Evolutionary conservation across 176 grass and related monocot species (phyloP).

Genomic region (Oryza rufipogon): DNA sequence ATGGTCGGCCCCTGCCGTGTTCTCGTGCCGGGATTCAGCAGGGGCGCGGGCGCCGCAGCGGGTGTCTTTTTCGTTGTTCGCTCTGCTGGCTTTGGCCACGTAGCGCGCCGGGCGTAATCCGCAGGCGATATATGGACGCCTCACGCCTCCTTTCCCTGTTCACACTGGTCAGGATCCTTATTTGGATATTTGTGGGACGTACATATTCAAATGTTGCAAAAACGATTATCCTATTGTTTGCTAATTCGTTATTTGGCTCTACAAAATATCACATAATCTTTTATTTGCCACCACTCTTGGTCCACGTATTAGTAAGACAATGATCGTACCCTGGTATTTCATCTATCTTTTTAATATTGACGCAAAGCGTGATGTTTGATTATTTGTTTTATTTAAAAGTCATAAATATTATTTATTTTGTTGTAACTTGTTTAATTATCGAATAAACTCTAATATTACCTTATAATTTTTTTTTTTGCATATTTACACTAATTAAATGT

Average conservation of each 20-base stretch:
- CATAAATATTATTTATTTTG: too few relatives aligned
- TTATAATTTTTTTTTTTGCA: too few relatives aligned
- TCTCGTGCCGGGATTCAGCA: constrained; percentile 50
- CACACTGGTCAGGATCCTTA: too few relatives aligned
- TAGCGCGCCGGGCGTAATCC: constrained; percentile 1
- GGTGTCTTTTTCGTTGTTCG: constrained; percentile 12
- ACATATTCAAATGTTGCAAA: background rate
- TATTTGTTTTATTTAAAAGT: too few relatives aligned
- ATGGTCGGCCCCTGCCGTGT: constrained; percentile 4
- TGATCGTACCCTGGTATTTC: too few relatives aligned
- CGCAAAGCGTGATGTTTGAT: too few relatives aligned
- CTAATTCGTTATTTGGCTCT: background rate
- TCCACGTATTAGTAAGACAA: background rate
- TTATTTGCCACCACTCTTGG: too few relatives aligned
- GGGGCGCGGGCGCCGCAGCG: background rate
- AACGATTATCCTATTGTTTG: background rate
- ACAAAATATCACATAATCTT: background rate
- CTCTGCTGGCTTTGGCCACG: background rate
- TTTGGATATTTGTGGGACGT: background rate
- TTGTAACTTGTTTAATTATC: too few relatives aligned
- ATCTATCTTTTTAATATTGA: too few relatives aligned
- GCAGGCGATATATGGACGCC: background rate
- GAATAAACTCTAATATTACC: too few relatives aligned
- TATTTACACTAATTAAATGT: too few relatives aligned
- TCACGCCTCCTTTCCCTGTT: too few relatives aligned